phyloP scores from a whole-genome alignment of 257 asterid species.

The Ballota nigra region DNA sequence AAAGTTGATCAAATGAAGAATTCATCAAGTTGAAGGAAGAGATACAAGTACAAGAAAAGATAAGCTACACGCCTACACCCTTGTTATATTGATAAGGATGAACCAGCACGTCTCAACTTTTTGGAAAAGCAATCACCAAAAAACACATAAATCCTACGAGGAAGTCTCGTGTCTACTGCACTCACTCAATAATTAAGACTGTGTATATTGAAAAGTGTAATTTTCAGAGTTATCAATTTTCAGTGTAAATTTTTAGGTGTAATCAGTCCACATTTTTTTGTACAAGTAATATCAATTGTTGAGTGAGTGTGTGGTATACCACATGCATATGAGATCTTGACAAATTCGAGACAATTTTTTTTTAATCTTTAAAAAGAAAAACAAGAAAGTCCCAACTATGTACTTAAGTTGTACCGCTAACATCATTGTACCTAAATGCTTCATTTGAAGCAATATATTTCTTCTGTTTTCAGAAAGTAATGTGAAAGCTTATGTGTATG shows the following conservation, averaged over 20 bases:
- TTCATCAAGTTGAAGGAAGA: background rate
- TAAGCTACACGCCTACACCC: background rate
- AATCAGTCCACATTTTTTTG: too few species aligned
- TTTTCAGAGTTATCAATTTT: too few species aligned
- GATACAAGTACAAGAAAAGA: background rate
- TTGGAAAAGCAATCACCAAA: conserved; percentile 11
- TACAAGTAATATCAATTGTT: too few species aligned
- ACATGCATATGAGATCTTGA: too few species aligned
- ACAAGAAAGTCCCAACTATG: background rate
- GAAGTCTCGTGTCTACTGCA: too few species aligned
- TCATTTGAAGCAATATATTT: conserved; percentile 26
- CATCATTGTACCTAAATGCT: conserved; percentile 27
- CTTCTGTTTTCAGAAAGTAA: conserved; percentile 16
- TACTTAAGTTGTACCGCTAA: conserved; percentile 23
- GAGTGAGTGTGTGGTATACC: too few species aligned
- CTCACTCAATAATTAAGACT: too few species aligned
- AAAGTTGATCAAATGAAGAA: background rate
- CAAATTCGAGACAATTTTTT: too few species aligned
- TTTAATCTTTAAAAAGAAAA: background rate
- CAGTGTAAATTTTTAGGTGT: too few species aligned
- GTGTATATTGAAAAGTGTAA: too few species aligned
- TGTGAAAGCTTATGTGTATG: background rate
- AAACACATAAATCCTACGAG: background rate
- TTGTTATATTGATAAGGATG: background rate
- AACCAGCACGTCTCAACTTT: background rate